Conservation (phyloP, 768 basidiomycete genomes). For the Podaxis pistillaris region DNA sequence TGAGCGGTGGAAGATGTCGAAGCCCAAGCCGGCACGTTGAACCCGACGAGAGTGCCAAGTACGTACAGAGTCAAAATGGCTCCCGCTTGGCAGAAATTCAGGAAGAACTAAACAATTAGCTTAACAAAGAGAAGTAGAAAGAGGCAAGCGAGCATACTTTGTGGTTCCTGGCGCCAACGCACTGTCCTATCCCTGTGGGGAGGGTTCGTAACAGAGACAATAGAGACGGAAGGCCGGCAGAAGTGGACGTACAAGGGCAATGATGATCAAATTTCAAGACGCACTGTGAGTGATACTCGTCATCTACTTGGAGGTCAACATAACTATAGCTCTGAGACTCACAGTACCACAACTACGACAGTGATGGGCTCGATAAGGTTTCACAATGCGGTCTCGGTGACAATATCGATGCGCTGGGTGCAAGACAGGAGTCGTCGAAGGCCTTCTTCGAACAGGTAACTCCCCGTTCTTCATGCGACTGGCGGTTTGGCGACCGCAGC, state of each 20-base stretch:
- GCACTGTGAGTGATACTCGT: slow-evolving; percentile 46
- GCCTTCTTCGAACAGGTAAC: slow-evolving; percentile 30
- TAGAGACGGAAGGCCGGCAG: not conserved
- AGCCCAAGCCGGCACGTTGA: slow-evolving; percentile 16
- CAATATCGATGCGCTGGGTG: slow-evolving; percentile 71
- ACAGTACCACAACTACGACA: slow-evolving; percentile 83
- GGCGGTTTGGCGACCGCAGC: not conserved
- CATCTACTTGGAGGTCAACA: not conserved
- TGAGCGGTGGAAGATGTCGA: slow-evolving; percentile 15
- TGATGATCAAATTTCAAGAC: slow-evolving; percentile 86
- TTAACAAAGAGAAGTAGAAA: slow-evolving; percentile 5
- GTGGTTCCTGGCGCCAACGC: slow-evolving; percentile 90
- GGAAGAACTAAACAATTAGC: slow-evolving; percentile 61
- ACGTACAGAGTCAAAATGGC: slow-evolving; percentile 60
- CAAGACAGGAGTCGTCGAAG: slow-evolving; percentile 42
- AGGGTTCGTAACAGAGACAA: not conserved
- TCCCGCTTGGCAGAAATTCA: slow-evolving; percentile 74
- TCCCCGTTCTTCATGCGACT: slow-evolving; percentile 11
- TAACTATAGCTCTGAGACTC: slow-evolving; percentile 25
- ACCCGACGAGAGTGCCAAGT: slow-evolving; percentile 48
- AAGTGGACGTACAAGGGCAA: slow-evolving; percentile 68
- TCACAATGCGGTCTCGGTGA: slow-evolving; percentile 56
- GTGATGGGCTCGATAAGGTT: slow-evolving; percentile 77
- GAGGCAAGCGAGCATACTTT: slow-evolving; percentile 45
- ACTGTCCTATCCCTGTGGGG: slow-evolving; percentile 82